Percentiles rank a stretch among this genome's conserved stretches.
Evolutionary conservation across 495 filamentous ascomycete species (phyloP).

Genomic region (Penicilliopsis zonata): DNA sequence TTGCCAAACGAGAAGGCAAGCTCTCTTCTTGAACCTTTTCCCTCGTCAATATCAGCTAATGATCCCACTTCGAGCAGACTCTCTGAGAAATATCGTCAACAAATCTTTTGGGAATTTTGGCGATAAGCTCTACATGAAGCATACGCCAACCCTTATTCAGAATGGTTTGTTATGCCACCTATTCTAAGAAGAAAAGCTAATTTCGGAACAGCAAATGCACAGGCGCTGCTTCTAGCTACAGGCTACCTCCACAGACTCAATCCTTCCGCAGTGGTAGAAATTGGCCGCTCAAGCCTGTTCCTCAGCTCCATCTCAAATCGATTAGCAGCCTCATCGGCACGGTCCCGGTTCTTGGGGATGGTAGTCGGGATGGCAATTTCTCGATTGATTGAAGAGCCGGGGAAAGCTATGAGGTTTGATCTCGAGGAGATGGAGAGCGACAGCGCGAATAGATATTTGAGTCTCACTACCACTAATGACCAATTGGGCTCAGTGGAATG

Average conservation of each 20-base stretch:
- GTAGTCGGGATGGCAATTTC: slow-evolving; percentile 74
- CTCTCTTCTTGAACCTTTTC: not conserved
- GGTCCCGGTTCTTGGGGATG: slow-evolving; percentile 82
- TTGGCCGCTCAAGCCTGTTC: slow-evolving; percentile 60
- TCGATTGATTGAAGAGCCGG: slow-evolving; percentile 62
- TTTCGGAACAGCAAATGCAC: slow-evolving; percentile 50
- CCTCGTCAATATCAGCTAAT: too few relatives aligned
- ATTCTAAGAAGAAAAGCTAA: slow-evolving; percentile 4
- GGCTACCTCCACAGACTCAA: slow-evolving; percentile 59
- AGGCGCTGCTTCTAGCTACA: slow-evolving; percentile 64
- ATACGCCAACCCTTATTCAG: slow-evolving; percentile 71
- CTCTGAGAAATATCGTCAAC: slow-evolving; percentile 47
- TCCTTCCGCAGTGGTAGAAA: slow-evolving; percentile 44
- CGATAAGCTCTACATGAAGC: slow-evolving; percentile 76
- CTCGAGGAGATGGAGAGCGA: slow-evolving; percentile 61
- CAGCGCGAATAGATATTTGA: slow-evolving; percentile 70
- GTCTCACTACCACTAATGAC: slow-evolving; percentile 51
- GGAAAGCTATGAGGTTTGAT: slow-evolving; percentile 68
- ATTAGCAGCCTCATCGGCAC: slow-evolving; percentile 59
- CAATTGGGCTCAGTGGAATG: slow-evolving; percentile 45
- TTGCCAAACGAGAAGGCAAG: slow-evolving; percentile 42
- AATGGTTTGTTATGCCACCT: slow-evolving; percentile 45
- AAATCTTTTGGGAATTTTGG: slow-evolving; percentile 62
- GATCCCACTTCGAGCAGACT: slow-evolving; percentile 24
- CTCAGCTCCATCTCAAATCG: slow-evolving; percentile 76